phyloP scores from a whole-genome alignment of 768 basidiomycete genomes.

The Phylloporus arenicola region DNA sequence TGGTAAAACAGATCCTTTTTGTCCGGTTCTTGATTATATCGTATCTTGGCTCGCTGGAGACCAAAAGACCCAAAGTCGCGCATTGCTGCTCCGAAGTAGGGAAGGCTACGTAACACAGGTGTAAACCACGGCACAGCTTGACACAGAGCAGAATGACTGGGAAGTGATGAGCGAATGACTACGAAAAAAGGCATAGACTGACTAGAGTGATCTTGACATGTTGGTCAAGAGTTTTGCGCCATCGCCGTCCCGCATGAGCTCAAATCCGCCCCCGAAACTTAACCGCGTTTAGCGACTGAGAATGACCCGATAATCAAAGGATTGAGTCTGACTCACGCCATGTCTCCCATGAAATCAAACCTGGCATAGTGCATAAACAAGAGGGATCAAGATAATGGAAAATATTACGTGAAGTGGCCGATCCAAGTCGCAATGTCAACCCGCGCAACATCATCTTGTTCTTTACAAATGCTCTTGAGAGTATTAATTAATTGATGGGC shows the following conservation, averaged over 20 bases:
- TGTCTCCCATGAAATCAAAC: conserved; percentile 27
- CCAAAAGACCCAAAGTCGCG: conserved; percentile 26
- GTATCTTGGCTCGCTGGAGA: conserved; percentile 21
- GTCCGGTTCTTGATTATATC: conserved; percentile 14
- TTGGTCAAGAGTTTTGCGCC: conserved; percentile 25
- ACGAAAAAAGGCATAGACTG: not conserved
- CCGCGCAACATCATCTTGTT: too few relatives aligned
- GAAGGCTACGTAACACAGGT: conserved; percentile 23
- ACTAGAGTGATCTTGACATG: conserved; percentile 29
- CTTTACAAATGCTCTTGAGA: conserved; percentile 9
- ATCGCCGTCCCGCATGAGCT: conserved; percentile 35
- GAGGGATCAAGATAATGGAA: not conserved
- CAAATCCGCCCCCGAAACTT: conserved; percentile 37
- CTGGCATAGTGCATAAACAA: conserved; percentile 5
- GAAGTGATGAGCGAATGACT: conserved; percentile 3
- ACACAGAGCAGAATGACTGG: conserved; percentile 11
- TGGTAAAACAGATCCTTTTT: conserved; percentile 38
- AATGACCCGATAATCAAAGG: not conserved
- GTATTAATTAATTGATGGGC: conserved; percentile 16
- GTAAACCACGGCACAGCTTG: conserved; percentile 22
- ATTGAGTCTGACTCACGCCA: conserved; percentile 19
- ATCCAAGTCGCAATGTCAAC: too few relatives aligned
- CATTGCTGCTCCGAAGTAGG: conserved; percentile 28
- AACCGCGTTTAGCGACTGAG: too few relatives aligned
- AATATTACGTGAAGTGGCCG: conserved; percentile 17